Evolutionary conservation across 495 filamentous ascomycete genomes (phyloP).

Genomic region (Neurospora discreta): DNA sequence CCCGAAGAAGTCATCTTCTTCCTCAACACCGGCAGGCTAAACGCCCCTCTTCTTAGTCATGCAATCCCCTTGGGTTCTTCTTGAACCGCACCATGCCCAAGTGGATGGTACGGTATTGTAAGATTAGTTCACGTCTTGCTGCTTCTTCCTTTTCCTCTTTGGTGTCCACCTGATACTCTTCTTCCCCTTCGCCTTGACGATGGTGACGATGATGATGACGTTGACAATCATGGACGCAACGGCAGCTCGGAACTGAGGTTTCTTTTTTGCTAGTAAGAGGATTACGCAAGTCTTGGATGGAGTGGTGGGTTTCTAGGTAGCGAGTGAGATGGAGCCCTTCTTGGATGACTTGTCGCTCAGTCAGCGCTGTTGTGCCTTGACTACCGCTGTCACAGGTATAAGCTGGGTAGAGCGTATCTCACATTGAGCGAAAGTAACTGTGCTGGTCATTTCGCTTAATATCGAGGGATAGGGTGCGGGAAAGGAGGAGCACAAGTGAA

Average conservation of each 20-base stretch:
- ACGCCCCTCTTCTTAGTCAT: constrained; percentile 53
- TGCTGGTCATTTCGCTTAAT: constrained; percentile 38
- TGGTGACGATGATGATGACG: neutral
- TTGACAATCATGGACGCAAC: neutral
- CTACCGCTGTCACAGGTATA: constrained; percentile 38
- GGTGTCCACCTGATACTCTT: neutral
- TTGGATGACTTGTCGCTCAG: constrained; percentile 47
- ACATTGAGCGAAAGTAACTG: constrained; percentile 63
- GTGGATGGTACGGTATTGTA: constrained; percentile 79
- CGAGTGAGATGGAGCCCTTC: constrained; percentile 53
- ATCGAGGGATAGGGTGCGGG: constrained; percentile 1
- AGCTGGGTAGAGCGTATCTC: constrained; percentile 56
- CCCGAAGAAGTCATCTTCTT: constrained; percentile 53
- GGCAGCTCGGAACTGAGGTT: constrained; percentile 59
- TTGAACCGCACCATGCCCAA: constrained; percentile 62
- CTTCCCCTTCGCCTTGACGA: neutral
- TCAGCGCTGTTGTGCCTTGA: constrained; percentile 22
- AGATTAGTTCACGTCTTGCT: constrained; percentile 42
- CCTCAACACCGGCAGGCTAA: constrained; percentile 58
- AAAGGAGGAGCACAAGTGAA: constrained; percentile 38
- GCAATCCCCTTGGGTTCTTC: constrained; percentile 54
- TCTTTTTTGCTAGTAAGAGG: constrained; percentile 61
- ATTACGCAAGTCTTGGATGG: constrained; percentile 72
- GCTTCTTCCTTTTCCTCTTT: neutral
- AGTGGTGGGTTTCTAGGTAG: constrained; percentile 67